These are phyloP conservation scores for Dictyostelium citrinum DNA, from an alignment of 78 protist genomes.

Conservation along the genomic window DNA sequence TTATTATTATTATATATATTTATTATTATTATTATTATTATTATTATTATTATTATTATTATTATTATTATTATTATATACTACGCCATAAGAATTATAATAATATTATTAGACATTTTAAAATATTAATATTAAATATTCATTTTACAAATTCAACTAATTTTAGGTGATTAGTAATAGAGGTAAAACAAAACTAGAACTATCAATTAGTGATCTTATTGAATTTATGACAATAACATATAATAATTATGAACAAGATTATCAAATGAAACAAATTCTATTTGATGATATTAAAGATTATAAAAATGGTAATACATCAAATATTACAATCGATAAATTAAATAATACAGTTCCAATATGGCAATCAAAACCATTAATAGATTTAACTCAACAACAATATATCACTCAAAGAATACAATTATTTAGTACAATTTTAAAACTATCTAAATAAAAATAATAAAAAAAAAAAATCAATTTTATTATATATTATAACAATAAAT, in stretches of 20 bases:
- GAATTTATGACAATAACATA: conserved; percentile 9
- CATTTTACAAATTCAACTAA: too few relatives aligned
- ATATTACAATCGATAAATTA: conserved; percentile 1
- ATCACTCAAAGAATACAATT: neutral
- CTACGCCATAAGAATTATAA: too few relatives aligned
- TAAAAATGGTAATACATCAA: neutral
- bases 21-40: too few relatives aligned
- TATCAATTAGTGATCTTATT: conserved; percentile 1
- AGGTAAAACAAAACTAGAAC: neutral
- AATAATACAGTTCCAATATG: neutral
- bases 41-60: too few relatives aligned
- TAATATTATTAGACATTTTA: too few relatives aligned
- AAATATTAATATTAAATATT: too few relatives aligned
- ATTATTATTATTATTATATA: too few relatives aligned
- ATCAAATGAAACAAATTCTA: conserved; percentile 8
- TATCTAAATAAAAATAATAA: neutral
- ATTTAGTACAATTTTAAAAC: conserved; percentile 6
- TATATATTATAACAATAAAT: neutral
- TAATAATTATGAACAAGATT: conserved; percentile 6
- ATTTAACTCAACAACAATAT: neutral
- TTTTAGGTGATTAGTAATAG: neutral
- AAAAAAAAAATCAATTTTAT: neutral
- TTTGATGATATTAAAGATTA: neutral
- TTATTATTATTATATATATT: too few relatives aligned
- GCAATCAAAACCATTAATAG: neutral